These are phyloP conservation scores for Russula sp. DNA, from an alignment of 768 basidiomycete genomes.

Conservation along the genomic window DNA sequence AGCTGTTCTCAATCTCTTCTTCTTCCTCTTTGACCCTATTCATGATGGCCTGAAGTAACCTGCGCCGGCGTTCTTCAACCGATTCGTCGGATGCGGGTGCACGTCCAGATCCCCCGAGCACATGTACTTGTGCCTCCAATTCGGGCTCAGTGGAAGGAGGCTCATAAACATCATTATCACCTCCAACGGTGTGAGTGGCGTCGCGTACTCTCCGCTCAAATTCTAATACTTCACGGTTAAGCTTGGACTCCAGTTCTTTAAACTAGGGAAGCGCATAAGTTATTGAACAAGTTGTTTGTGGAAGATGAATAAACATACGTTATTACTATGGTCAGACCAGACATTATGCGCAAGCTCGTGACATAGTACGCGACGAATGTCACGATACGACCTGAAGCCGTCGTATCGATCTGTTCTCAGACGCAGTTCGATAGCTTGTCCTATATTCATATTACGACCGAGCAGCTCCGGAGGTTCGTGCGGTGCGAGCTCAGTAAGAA, in stretches of 20 bases:
- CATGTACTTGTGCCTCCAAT: slow-evolving; percentile 49
- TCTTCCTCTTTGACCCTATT: slow-evolving; percentile 46
- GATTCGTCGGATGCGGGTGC: slow-evolving; percentile 41
- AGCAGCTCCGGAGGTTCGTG: slow-evolving; percentile 68
- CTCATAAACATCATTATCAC: slow-evolving; percentile 42
- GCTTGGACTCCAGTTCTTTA: slow-evolving; percentile 68
- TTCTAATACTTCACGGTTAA: slow-evolving; percentile 69
- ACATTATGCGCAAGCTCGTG: slow-evolving; percentile 54
- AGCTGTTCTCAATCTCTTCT: slow-evolving; percentile 68
- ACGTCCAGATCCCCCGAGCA: slow-evolving; percentile 45
- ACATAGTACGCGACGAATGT: no score
- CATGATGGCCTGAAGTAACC: slow-evolving; percentile 59
- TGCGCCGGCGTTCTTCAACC: slow-evolving; percentile 53
- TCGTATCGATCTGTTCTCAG: no score
- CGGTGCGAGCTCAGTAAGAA: slow-evolving; percentile 75
- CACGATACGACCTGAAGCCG: no score
- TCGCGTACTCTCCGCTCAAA: slow-evolving; percentile 54
- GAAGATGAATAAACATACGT: slow-evolving; percentile 45
- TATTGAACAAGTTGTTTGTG: background rate
- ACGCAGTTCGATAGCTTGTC: slow-evolving; percentile 42
- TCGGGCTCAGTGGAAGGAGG: slow-evolving; percentile 52
- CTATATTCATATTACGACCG: slow-evolving; percentile 63
- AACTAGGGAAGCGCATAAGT: slow-evolving; percentile 46
- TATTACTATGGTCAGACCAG: slow-evolving; percentile 66
- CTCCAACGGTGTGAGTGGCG: slow-evolving; percentile 55